Evolutionary conservation across 192 early-diverging fungal species (phyloP), one percentile per base, ranked within the genome.

Genomic region (Funneliformis geosporum): DNA sequence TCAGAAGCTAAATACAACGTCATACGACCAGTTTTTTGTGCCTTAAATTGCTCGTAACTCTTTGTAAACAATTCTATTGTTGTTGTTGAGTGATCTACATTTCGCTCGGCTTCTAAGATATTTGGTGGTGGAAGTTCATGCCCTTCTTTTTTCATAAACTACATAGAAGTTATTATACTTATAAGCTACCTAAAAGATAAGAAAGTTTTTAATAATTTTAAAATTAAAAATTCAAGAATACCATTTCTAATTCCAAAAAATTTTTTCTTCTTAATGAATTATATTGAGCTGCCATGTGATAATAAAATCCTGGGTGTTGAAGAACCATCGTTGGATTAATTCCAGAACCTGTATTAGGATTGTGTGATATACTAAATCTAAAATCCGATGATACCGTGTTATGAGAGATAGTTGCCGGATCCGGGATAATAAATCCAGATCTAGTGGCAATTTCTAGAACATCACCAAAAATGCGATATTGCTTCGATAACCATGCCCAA

Each of bases 11-110:
- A 82, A 76, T 90, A 96, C 2, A 96, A 81, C 0, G 95, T 96
- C 91, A 94, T 94, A 11, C 96, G 89, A 18, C 91, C 89, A 60
- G 85, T 84, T 55, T 90, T 91, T 39, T 91, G 82, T 62, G 86
- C 84, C 80, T 96, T 95, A 80, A 96, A 97, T 60, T 93, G 91
- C 64, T 97, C 96, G 76, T 97, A 97, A n/a, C 94, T 90, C 78
- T 95, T 95, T 8, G 95, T 96, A n/a, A 96, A 79, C 4, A 97
- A 81, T 73, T 96, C 94, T 73, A 97, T 95, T 8, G 94, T 91
- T 14, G 90, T 40, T 12, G 85, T 78, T 10, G 90, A 85, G 78
- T 95, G 93, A 82, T 94, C 93, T 16, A 93, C 66, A 25, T 73
- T 66, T 59, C 86, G 79, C 80, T 93, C 92, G 18, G 81, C 84